Conservation (phyloP, 495 filamentous ascomycete species). For the Podospora comata region DNA sequence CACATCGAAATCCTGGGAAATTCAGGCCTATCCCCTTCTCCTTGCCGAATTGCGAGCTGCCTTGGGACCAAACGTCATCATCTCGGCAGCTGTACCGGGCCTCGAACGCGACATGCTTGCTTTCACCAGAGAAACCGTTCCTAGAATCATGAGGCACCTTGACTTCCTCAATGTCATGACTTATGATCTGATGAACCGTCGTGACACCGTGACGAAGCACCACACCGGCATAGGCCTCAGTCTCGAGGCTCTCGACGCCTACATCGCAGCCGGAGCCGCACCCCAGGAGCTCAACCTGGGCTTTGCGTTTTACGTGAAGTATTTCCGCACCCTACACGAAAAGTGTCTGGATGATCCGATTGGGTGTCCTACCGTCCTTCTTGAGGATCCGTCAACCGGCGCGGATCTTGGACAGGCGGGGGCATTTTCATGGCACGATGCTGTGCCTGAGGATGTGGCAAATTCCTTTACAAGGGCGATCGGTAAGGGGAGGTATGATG, state of each 20-base stretch:
- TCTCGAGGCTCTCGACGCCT: conserved; percentile 55
- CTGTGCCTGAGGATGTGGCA: conserved; percentile 44
- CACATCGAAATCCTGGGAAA: conserved; percentile 56
- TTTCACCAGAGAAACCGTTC: conserved; percentile 61
- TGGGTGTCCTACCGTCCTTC: conserved; percentile 58
- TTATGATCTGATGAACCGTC: conserved; percentile 76
- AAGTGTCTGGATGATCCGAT: conserved; percentile 47
- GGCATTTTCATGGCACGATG: conserved; percentile 59
- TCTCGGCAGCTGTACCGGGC: conserved; percentile 71
- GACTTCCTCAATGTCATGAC: conserved; percentile 80
- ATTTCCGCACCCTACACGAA: conserved; percentile 59
- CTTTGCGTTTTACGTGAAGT: conserved; percentile 73
- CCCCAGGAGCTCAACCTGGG: conserved; percentile 64
- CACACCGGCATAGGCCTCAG: conserved; percentile 59
- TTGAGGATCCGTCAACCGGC: conserved; percentile 65
- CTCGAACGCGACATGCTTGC: conserved; percentile 68
- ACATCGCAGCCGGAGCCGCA: conserved; percentile 55
- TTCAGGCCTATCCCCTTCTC: conserved; percentile 61
- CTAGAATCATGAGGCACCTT: conserved; percentile 59
- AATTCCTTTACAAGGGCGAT: conserved; percentile 51
- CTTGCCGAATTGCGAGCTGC: conserved; percentile 57
- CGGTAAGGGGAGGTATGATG: conserved; percentile 54
- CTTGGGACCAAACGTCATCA: conserved; percentile 57
- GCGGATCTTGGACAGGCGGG: conserved; percentile 61
- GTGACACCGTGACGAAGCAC: conserved; percentile 64